Conservation (phyloP, 345 rosid genomes). For the Erysimum cheiranthoides region DNA sequence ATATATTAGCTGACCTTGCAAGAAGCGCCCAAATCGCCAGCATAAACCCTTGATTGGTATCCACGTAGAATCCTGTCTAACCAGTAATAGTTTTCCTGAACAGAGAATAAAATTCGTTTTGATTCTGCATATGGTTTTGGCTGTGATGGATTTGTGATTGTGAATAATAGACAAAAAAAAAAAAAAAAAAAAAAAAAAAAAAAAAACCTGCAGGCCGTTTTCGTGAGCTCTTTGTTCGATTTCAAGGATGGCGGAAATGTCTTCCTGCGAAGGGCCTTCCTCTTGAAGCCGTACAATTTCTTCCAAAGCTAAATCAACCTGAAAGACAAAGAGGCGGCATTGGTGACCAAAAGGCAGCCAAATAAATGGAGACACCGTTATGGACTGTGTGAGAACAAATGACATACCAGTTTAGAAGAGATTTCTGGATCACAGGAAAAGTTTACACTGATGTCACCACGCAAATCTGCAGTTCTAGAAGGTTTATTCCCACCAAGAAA, state of each 20-base stretch:
- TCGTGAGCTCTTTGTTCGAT: slow-evolving; percentile 96
- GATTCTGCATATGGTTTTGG: slow-evolving; percentile 9
- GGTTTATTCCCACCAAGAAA: slow-evolving; percentile 88
- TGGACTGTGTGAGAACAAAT: slow-evolving; percentile 1
- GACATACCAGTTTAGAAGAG: slow-evolving; percentile 73
- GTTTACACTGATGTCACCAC: slow-evolving; percentile 79
- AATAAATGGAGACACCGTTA: not conserved
- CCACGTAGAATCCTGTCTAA: slow-evolving; percentile 68
- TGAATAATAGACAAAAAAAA: not conserved
- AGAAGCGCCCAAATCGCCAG: slow-evolving; percentile 60
- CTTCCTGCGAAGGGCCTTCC: slow-evolving; percentile 80
- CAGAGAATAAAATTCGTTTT: slow-evolving; percentile 8
- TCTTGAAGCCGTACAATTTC: slow-evolving; percentile 80
- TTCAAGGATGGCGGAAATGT: slow-evolving; percentile 77
- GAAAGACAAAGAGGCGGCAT: slow-evolving; percentile 24
- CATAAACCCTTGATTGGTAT: slow-evolving; percentile 79
- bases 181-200: slow-evolving; percentile 35
- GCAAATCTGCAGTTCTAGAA: slow-evolving; percentile 84
- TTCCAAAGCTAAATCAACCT: slow-evolving; percentile 91
- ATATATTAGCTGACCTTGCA: slow-evolving; percentile 60
- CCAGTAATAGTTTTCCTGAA: slow-evolving; percentile 56
- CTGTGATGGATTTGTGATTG: not conserved
- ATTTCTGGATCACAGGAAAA: slow-evolving; percentile 95
- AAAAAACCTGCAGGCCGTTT: slow-evolving; percentile 80
- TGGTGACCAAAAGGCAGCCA: slow-evolving; percentile 28